phyloP scores from a whole-genome alignment of 2,329 filamentous ascomycete genomes.

The Karstenula rhodostoma region DNA sequence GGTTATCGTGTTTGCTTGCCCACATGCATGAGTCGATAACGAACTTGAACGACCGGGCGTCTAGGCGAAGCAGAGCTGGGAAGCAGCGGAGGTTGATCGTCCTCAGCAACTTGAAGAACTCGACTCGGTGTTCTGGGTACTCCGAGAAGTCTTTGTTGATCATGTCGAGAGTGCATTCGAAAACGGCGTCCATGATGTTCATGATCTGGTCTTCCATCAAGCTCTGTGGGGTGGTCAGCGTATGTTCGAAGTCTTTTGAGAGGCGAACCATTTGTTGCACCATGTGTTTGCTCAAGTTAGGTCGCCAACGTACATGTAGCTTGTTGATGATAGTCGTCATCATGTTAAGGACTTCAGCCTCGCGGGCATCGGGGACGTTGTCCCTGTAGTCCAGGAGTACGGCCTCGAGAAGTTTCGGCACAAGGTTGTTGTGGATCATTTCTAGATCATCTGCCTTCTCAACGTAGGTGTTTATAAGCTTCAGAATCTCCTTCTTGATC shows the following conservation, averaged over 20 bases:
- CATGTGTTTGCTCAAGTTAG: slow-evolving; percentile 61
- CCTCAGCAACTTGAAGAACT: slow-evolving; percentile 96
- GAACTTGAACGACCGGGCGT: slow-evolving; percentile 98
- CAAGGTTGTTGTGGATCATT: slow-evolving; percentile 91
- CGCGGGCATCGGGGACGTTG: slow-evolving; percentile 93
- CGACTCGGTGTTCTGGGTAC: slow-evolving; percentile 97
- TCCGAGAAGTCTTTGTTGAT: slow-evolving; percentile 99
- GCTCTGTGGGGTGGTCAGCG: slow-evolving; percentile 61
- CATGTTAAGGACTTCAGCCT: slow-evolving; percentile 94
- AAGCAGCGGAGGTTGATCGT: slow-evolving; percentile 98
- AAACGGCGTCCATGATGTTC: slow-evolving; percentile 97
- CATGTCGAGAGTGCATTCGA: slow-evolving; percentile 98
- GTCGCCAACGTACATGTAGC: slow-evolving; percentile 81
- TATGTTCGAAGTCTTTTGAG: slow-evolving; percentile 21
- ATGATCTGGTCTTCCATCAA: slow-evolving; percentile 99
- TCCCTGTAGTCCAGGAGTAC: slow-evolving; percentile 96
- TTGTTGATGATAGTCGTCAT: slow-evolving; percentile 98
- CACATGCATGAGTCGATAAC: slow-evolving; percentile 99
- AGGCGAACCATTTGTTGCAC: slow-evolving; percentile 55
- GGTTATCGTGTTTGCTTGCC: slow-evolving; percentile 99
- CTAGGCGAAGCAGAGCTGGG: slow-evolving; percentile 89
- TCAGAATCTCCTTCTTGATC: slow-evolving; percentile 99
- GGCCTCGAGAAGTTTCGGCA: slow-evolving; percentile 93
- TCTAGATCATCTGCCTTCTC: slow-evolving; percentile 97
- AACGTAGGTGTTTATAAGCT: slow-evolving; percentile 97